These are phyloP conservation scores for Umbelopsis sp. DNA, from an alignment of 192 early-diverging fungal species.

Conservation along the genomic window DNA sequence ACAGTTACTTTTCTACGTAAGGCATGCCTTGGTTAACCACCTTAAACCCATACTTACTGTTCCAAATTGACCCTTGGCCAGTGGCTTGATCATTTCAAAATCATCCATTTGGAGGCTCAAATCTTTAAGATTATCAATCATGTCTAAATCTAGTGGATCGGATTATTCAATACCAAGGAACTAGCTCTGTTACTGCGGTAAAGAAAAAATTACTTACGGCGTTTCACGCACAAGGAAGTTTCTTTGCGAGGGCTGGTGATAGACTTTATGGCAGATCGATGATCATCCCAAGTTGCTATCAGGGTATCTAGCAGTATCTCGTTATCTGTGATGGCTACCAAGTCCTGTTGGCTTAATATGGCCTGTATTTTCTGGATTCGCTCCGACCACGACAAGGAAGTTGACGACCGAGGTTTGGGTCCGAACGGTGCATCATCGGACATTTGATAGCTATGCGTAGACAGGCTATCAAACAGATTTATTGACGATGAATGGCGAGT, in stretches of 20 bases:
- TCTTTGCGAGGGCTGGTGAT: slow-evolving; percentile 7
- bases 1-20: neutral
- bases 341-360: slow-evolving; percentile 3
- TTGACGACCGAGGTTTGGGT: neutral
- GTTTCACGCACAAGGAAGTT: slow-evolving; percentile 11
- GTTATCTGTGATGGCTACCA: neutral
- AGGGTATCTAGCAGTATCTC: slow-evolving; percentile 14
- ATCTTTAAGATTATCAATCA: slow-evolving; percentile 4
- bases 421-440: slow-evolving; percentile 2
- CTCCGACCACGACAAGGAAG: neutral
- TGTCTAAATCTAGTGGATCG: neutral
- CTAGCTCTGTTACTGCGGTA: neutral
- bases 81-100: slow-evolving; percentile 74
- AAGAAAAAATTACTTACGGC: neutral
- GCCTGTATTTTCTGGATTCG: slow-evolving; percentile 14
- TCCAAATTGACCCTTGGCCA: slow-evolving; percentile 77
- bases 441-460: neutral
- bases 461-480: neutral
- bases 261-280: slow-evolving; percentile 5
- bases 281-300: slow-evolving; percentile 9
- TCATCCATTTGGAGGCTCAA: slow-evolving; percentile 46
- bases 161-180: neutral
- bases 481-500: neutral
- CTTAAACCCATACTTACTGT: slow-evolving; percentile 40
- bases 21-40: too few species aligned